Evolutionary conservation across 495 filamentous ascomycete genomes (phyloP).

Genomic region (Hypoxylon perforatum): DNA sequence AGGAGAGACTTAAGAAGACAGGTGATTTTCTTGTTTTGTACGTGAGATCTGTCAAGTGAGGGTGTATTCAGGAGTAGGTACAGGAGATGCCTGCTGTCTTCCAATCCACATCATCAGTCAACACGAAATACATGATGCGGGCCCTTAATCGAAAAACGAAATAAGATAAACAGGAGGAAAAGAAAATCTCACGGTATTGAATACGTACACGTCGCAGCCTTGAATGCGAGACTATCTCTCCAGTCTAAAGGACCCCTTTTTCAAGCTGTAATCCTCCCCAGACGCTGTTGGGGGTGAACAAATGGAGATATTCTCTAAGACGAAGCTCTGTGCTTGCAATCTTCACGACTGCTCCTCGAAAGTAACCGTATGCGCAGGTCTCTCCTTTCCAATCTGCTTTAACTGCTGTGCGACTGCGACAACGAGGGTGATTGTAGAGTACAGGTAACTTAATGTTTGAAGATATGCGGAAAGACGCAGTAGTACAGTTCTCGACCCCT

Average conservation of each 20-base stretch:
- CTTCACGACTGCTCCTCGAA: slow-evolving; percentile 40
- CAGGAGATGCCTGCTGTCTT: slow-evolving; percentile 48
- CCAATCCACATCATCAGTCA: slow-evolving; percentile 48
- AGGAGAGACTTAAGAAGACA: slow-evolving; percentile 39
- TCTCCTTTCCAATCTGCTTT: slow-evolving; percentile 22
- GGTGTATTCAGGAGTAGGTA: slow-evolving; percentile 51
- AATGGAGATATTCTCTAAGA: slow-evolving; percentile 51
- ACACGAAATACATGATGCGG: slow-evolving; percentile 42
- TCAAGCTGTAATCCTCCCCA: slow-evolving; percentile 17
- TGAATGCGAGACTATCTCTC: slow-evolving; percentile 30
- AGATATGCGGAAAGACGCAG: slow-evolving; percentile 28
- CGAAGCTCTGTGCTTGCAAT: slow-evolving; percentile 64
- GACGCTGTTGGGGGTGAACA: slow-evolving; percentile 33
- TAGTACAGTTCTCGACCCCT: slow-evolving; percentile 18
- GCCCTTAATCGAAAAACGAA: slow-evolving; percentile 34
- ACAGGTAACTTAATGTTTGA: slow-evolving; percentile 30
- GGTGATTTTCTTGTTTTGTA: not conserved
- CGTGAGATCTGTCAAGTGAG: slow-evolving; percentile 41
- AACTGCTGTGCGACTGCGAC: slow-evolving; percentile 26
- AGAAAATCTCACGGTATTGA: slow-evolving; percentile 49
- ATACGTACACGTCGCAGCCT: slow-evolving; percentile 60
- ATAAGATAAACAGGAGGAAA: slow-evolving; percentile 45
- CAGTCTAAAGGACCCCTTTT: slow-evolving; percentile 12
- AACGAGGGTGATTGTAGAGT: slow-evolving; percentile 28
- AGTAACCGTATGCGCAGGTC: slow-evolving; percentile 26